These are phyloP conservation scores for Ascocoryne sarcoides DNA, from an alignment of 2,329 filamentous ascomycete species.

Conservation along the genomic window DNA sequence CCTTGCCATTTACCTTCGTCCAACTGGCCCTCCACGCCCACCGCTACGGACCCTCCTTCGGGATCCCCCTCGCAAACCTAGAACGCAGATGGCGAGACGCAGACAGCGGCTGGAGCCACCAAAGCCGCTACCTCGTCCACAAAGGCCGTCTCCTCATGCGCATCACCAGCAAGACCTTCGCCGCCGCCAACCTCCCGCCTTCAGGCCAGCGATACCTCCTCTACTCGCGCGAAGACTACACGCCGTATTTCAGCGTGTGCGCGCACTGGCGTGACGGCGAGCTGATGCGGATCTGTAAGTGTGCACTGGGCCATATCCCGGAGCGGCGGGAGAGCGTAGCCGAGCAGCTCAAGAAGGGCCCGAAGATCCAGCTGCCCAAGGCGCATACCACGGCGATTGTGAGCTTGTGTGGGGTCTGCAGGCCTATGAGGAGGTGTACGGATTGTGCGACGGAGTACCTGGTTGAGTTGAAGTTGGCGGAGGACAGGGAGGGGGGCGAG, in stretches of 20 bases:
- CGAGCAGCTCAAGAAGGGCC: slow-evolving; percentile 26
- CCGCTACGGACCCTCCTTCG: slow-evolving; percentile 38
- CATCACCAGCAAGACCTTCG: slow-evolving; percentile 45
- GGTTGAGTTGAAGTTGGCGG: slow-evolving; percentile 48
- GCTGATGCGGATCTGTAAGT: slow-evolving; percentile 52
- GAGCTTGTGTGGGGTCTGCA: slow-evolving; percentile 43
- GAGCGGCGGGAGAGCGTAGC: slow-evolving; percentile 31
- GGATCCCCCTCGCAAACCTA: slow-evolving; percentile 38
- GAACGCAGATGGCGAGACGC: slow-evolving; percentile 41
- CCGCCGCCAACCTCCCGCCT: slow-evolving; percentile 40
- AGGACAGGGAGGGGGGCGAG: slow-evolving; percentile 40
- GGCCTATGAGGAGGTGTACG: slow-evolving; percentile 51
- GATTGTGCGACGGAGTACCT: slow-evolving; percentile 55
- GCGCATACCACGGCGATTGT: slow-evolving; percentile 36
- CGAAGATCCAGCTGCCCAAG: slow-evolving; percentile 9
- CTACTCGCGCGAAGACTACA: slow-evolving; percentile 51
- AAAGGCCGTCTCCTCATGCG: slow-evolving; percentile 48
- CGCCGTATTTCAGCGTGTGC: slow-evolving; percentile 53
- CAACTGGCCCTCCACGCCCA: slow-evolving; percentile 45
- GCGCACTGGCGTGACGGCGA: slow-evolving; percentile 54
- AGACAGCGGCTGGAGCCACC: slow-evolving; percentile 45
- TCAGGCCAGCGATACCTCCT: slow-evolving; percentile 46
- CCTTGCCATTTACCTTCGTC: slow-evolving; percentile 48
- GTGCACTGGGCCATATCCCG: slow-evolving; percentile 49
- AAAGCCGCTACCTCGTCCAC: slow-evolving; percentile 44